phyloP scores from a whole-genome alignment of 495 filamentous ascomycete genomes.

The Hypoxylon lienhwacheense region DNA sequence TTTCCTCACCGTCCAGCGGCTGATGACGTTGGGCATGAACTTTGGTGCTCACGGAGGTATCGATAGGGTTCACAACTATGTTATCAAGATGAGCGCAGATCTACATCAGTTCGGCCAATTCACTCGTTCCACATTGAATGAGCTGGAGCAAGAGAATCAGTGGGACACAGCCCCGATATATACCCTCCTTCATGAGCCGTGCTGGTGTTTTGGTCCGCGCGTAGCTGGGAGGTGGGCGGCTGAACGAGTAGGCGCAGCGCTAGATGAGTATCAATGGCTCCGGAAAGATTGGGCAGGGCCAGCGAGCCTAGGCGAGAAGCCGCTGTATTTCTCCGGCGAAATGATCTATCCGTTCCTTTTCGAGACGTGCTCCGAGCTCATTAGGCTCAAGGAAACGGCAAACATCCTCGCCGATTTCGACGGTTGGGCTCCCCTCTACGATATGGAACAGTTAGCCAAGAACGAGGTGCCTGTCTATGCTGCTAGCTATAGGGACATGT shows the following conservation, averaged over 20 bases:
- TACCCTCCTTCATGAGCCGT: constrained; percentile 79
- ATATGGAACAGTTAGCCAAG: constrained; percentile 66
- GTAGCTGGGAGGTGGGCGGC: constrained; percentile 55
- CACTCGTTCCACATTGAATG: constrained; percentile 66
- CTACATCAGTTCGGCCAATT: constrained; percentile 71
- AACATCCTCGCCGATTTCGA: constrained; percentile 65
- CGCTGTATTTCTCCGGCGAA: constrained; percentile 85
- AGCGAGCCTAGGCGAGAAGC: constrained; percentile 47
- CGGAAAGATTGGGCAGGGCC: constrained; percentile 30
- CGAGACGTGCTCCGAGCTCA: constrained; percentile 71
- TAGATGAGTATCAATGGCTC: constrained; percentile 50
- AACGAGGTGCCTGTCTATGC: constrained; percentile 91
- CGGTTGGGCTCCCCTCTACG: constrained; percentile 78
- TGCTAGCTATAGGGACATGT: constrained; percentile 93
- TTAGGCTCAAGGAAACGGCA: constrained; percentile 63
- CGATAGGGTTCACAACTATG: constrained; percentile 67
- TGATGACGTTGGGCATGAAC: constrained; percentile 72
- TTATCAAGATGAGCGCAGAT: constrained; percentile 68
- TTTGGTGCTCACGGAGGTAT: constrained; percentile 79
- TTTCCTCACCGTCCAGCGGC: constrained; percentile 64
- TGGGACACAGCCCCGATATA: constrained; percentile 82
- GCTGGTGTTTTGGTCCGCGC: constrained; percentile 66
- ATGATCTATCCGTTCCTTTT: constrained; percentile 89
- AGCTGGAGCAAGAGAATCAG: constrained; percentile 63
- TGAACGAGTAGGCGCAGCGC: constrained; percentile 43